Base-by-base conservation (phyloP, 495 filamentous ascomycete genomes). In the Tuber melanosporum region DNA sequence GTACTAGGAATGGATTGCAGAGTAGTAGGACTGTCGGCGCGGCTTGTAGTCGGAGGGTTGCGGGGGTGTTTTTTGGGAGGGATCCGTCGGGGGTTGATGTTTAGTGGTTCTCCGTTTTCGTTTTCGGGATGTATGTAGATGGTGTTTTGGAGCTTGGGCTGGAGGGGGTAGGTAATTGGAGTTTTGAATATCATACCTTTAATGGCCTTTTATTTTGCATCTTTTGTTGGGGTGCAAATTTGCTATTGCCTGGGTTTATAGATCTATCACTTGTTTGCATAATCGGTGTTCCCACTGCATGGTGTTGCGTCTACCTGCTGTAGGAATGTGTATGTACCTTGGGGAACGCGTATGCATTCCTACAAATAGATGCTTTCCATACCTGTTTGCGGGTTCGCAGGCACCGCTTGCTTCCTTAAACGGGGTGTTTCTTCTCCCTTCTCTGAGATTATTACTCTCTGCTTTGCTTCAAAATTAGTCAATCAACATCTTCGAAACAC, bases 11-110 rank as follows among this genome's bases (percentile, higher is more conserved):
- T 77, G 93, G 93, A 9, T 88, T 87, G 8, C 84, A 91, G 71
- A 89, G 89, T 3, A 91, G 91, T 72, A 84, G 89, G 26, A 87
- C 88, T 19, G 86, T 96, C 39, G 93, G 93, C 9, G 89, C 86
- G 57, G 89, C 91, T 1, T 87, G 91, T n/a, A 95, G 93, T 79
- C 88, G 86, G 84, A 87, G 93, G 76, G 80, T 96, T 62, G 88
- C 91, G 77, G 93, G 91, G 83, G 89, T 95, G 0, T 93, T 94
- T 82, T 90, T 89, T 83, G 90, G 91, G 4, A 85, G 84, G 69
- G 91, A 94, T 84, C 88, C 90, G 74, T 83, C 78, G 20, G 92
- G 90, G 45, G 90, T 87, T 49, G 92, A 94, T 85, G 86, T 94
- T 73, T 94, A 70, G 69, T 26, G 7, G 72, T 22, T 41, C 9